These are phyloP conservation scores for Mangifera indica DNA, from an alignment of 345 rosid species.

Conservation along the genomic window DNA sequence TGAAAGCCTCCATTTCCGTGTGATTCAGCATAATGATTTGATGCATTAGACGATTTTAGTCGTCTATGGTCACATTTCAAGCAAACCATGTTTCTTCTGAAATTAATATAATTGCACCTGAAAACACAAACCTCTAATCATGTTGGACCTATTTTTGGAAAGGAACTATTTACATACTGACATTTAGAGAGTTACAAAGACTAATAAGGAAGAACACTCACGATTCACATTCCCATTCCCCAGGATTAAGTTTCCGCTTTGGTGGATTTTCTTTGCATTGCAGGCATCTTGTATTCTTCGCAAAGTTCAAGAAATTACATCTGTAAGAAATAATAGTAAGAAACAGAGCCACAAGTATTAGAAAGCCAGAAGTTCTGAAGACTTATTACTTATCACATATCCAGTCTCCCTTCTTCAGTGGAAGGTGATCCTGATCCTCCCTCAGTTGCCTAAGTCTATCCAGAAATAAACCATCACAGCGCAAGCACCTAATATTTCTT, in stretches of 20 bases:
- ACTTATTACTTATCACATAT: slow-evolving; percentile 59
- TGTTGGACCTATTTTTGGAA: not conserved
- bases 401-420: slow-evolving; percentile 95
- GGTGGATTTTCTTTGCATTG: slow-evolving; percentile 78
- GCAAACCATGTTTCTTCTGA: slow-evolving; percentile 73
- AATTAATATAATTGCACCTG: slow-evolving; percentile 83
- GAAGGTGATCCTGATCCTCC: slow-evolving; percentile 72
- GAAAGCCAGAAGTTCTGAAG: slow-evolving; percentile 6
- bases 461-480: slow-evolving; percentile 53
- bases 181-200: slow-evolving; percentile 3
- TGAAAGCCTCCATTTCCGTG: slow-evolving; percentile 9
- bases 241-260: slow-evolving; percentile 72
- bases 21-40: slow-evolving; percentile 18
- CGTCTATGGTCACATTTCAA: slow-evolving; percentile 84
- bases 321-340: slow-evolving; percentile 39
- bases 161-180: not conserved
- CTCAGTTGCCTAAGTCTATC: slow-evolving; percentile 60
- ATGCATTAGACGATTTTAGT: slow-evolving; percentile 47
- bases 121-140: not conserved
- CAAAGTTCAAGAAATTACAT: slow-evolving; percentile 81
- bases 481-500: slow-evolving; percentile 75
- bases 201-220: slow-evolving; percentile 37
- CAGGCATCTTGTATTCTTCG: slow-evolving; percentile 77
- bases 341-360: slow-evolving; percentile 13
- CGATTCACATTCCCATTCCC: slow-evolving; percentile 98